Evolutionary conservation across 169 alveolate species (phyloP), one percentile per base, ranked within the genome.

Genomic region (Toxoplasma gondii): DNA sequence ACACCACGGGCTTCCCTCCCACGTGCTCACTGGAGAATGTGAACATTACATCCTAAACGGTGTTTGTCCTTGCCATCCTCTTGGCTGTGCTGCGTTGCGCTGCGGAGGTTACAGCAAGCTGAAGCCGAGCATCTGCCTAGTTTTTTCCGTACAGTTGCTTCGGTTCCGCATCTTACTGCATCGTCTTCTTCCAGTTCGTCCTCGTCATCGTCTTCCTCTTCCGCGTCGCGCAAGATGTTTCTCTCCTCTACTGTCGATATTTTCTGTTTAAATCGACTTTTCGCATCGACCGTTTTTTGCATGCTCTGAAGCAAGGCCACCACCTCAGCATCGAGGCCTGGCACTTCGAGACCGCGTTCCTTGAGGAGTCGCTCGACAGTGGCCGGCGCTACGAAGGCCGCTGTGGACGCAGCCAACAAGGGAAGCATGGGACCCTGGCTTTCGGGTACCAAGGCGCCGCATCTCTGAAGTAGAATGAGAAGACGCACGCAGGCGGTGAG

Each of bases 401-500:
- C 49, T 17, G 39, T 12, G 29, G 86, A 17, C n/a, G 45, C 45
- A n/a, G 86, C 86, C 44, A 29, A 16, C 27, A 78, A 16, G 86
- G 86, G 86, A n/a, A n/a, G 45, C n/a, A 38, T 27, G 43, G 29
- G 39, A 45, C 86, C 19, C 10, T 19, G 29, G 10, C 86, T 16
- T 19, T 16, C 74, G 74, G 34, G n/a, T 16, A 4, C 22, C n/a
- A 64, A 78, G 2, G n/a, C 86, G 5, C 45, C 86, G 22, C 10
- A 17, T 78, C 86, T 78, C 86, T 36, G 45, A 19, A 78, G 86
- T 17, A 78, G 43, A n/a, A 78, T 17, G n/a, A 78, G 86, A 38
- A 78, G 86, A 19, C 86, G 86, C 45, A 78, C 43, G 86, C 86
- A 78, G 86, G 86, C 86, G 44, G 49, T 45, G 49, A 78, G 86